Evolutionary conservation across 169 alveolate genomes (phyloP).

Genomic region (Plasmodium berghei): DNA sequence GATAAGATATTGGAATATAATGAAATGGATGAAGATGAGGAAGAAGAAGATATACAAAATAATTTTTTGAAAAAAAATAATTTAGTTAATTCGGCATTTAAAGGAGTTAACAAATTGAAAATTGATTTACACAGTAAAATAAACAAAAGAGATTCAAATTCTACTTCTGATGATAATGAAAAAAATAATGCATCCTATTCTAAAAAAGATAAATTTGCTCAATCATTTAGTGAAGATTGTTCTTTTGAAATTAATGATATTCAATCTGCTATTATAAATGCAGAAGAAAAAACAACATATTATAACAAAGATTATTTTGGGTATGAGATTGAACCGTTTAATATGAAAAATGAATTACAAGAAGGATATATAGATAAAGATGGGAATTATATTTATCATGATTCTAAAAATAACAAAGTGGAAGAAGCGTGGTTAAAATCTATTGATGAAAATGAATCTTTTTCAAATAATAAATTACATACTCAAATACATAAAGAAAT

Average conservation of each 20-base stretch:
- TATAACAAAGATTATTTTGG: constrained; percentile 73
- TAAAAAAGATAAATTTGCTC: constrained; percentile 51
- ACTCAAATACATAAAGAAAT: constrained; percentile 38
- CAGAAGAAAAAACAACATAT: constrained; percentile 53
- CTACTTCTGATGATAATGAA: not conserved
- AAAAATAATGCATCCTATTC: not conserved
- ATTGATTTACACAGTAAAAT: not conserved
- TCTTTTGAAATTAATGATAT: constrained; percentile 65
- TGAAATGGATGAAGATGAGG: not conserved
- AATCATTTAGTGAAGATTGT: constrained; percentile 66
- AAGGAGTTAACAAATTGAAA: constrained; percentile 3
- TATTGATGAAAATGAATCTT: constrained; percentile 70
- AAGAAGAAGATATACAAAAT: not conserved
- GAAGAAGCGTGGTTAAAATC: constrained; percentile 76
- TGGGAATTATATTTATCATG: constrained; percentile 77
- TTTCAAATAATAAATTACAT: constrained; percentile 31
- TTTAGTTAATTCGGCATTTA: not conserved
- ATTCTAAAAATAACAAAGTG: constrained; percentile 25
- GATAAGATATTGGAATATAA: not conserved
- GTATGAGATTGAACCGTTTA: constrained; percentile 79
- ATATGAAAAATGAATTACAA: constrained; percentile 78
- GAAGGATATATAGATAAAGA: constrained; percentile 79
- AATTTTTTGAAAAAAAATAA: not conserved
- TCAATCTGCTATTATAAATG: constrained; percentile 49
- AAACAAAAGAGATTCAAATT: not conserved